A percentile compares a stretch with the other conserved stretches of the same genome.
phyloP scores from a whole-genome alignment of 164 flowering plant species.

The Hamamelis virginiana region DNA sequence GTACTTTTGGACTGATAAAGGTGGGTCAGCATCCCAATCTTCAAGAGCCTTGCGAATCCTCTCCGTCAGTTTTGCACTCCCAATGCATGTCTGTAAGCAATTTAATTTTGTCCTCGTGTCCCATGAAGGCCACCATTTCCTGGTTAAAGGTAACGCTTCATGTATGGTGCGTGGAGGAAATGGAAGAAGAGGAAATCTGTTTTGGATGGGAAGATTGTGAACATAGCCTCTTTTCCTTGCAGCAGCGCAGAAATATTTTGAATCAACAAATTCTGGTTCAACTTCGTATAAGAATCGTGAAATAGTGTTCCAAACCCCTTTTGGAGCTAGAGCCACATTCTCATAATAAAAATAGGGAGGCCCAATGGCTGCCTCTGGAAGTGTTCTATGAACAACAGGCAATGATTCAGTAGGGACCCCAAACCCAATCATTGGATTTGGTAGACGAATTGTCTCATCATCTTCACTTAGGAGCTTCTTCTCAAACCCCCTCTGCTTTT shows the following conservation, averaged over 20 bases:
- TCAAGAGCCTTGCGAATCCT: slow-evolving; percentile 68
- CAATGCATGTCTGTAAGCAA: slow-evolving; percentile 71
- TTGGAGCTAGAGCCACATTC: slow-evolving; percentile 90
- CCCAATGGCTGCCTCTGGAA: slow-evolving; percentile 70
- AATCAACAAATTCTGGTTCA: slow-evolving; percentile 92
- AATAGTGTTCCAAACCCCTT: slow-evolving; percentile 84
- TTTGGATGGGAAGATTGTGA: slow-evolving; percentile 77
- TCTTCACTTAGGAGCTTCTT: slow-evolving; percentile 29
- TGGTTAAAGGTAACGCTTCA: slow-evolving; percentile 76
- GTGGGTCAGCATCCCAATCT: slow-evolving; percentile 54
- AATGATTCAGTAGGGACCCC: slow-evolving; percentile 52
- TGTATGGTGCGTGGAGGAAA: slow-evolving; percentile 68
- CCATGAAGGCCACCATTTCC: slow-evolving; percentile 95
- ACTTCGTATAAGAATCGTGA: slow-evolving; percentile 70
- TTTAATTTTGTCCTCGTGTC: slow-evolving; percentile 75
- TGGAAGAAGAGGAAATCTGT: slow-evolving; percentile 67
- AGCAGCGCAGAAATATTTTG: slow-evolving; percentile 77
- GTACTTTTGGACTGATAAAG: slow-evolving; percentile 48
- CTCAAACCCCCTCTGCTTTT: slow-evolving; percentile 24
- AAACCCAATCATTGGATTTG: slow-evolving; percentile 81
- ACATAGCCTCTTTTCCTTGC: slow-evolving; percentile 90
- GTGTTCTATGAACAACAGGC: slow-evolving; percentile 25
- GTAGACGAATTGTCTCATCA: slow-evolving; percentile 46
- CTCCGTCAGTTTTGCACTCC: slow-evolving; percentile 74
- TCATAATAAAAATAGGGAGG: slow-evolving; percentile 93